phyloP scores from a whole-genome alignment of 2,329 filamentous ascomycete species.

The Celoporthe dispersa region DNA sequence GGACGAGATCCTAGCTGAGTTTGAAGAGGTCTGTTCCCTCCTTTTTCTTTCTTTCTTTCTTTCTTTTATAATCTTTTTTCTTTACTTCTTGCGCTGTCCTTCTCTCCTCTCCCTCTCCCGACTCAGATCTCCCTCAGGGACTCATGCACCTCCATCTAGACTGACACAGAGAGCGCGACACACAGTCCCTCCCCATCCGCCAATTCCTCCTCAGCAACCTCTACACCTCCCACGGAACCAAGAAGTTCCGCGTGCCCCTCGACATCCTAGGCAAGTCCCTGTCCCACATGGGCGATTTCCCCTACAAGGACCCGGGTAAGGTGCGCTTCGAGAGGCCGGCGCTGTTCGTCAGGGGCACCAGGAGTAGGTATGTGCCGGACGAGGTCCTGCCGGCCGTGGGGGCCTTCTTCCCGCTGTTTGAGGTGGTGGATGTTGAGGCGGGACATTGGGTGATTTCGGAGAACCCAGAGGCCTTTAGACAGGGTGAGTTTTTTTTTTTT shows the following conservation, averaged over 20 bases:
- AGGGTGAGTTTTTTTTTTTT: slow-evolving; percentile 56
- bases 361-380: slow-evolving; percentile 79
- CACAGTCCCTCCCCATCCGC: slow-evolving; percentile 71
- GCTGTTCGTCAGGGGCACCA: slow-evolving; percentile 78
- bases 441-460: slow-evolving; percentile 93
- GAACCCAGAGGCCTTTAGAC: slow-evolving; percentile 77
- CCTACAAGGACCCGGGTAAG: slow-evolving; percentile 74
- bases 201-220: slow-evolving; percentile 94
- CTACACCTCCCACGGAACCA: slow-evolving; percentile 55
- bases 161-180: neutral
- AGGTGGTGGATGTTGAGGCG: slow-evolving; percentile 73
- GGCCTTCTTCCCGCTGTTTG: slow-evolving; percentile 79
- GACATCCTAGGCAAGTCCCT: slow-evolving; percentile 69
- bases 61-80: neutral
- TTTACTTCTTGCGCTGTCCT: no score
- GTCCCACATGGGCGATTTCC: slow-evolving; percentile 83
- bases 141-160: no score
- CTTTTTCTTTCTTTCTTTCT: no score
- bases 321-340: slow-evolving; percentile 75
- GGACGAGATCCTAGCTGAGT: slow-evolving; percentile 75
- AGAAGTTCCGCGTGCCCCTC: slow-evolving; percentile 82
- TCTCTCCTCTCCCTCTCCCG: no score
- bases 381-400: slow-evolving; percentile 80
- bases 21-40: slow-evolving; percentile 63
- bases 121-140: no score